These are phyloP conservation scores for Moringa oleifera DNA, from an alignment of 345 rosid genomes.

Conservation along the genomic window DNA sequence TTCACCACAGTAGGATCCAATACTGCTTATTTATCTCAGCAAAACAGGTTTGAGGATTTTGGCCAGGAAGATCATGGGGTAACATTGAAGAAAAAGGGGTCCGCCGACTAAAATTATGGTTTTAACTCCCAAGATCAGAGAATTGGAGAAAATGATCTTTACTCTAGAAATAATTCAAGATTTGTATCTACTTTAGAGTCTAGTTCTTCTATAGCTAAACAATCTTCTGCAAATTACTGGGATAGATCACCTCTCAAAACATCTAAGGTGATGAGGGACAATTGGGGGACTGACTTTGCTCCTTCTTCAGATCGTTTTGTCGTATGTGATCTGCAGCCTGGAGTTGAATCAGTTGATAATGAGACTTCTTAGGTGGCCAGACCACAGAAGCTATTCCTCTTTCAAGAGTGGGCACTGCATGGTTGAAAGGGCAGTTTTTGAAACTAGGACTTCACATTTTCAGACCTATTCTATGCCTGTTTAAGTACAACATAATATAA, in stretches of 20 bases:
- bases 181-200: constrained; percentile 1
- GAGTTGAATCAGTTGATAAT: neutral
- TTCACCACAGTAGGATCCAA: constrained; percentile 5
- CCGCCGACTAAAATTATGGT: neutral
- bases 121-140: neutral
- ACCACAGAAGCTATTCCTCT: constrained; percentile 6
- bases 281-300: constrained; percentile 1
- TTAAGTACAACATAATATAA: no score
- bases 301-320: constrained; percentile 2
- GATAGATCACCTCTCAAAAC: constrained; percentile 5
- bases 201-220: constrained; percentile 9
- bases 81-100: neutral
- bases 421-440: constrained; percentile 6
- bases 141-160: neutral
- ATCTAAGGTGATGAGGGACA: constrained; percentile 9
- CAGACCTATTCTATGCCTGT: constrained; percentile 9
- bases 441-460: constrained; percentile 4
- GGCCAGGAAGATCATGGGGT: no score
- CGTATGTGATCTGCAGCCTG: neutral
- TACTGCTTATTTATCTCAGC: constrained; percentile 2
- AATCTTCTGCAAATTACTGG: constrained; percentile 14
- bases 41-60: neutral
- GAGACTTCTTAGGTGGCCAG: constrained; percentile 4
- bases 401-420: constrained; percentile 4
- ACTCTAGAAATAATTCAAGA: constrained; percentile 3